Evolutionary conservation across 371 early-diverging fungal genomes (phyloP).

Genomic region (Zopfochytrium polystomum): DNA sequence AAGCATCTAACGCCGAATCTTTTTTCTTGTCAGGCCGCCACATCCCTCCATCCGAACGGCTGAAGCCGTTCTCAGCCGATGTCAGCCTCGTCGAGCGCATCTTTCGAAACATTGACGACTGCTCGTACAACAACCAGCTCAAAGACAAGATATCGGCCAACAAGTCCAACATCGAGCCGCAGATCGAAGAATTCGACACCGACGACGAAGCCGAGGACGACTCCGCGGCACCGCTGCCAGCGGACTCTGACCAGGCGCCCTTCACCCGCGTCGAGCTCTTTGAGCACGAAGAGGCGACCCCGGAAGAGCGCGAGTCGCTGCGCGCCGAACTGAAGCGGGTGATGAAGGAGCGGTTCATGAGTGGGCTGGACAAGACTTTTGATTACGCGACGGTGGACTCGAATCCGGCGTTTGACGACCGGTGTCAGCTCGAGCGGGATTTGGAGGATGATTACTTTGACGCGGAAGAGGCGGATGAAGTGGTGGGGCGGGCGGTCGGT

Average conservation of each 20-base stretch:
- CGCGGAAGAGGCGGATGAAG: constrained; percentile 10
- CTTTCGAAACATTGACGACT: constrained; percentile 21
- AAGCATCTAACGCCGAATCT: no score
- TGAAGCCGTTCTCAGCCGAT: constrained; percentile 6
- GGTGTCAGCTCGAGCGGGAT: constrained; percentile 11
- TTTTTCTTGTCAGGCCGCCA: constrained; percentile 7
- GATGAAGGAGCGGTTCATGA: constrained; percentile 28
- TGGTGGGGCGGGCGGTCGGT: not conserved
- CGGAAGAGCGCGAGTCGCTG: constrained; percentile 12
- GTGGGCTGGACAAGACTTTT: constrained; percentile 18
- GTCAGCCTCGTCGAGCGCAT: constrained; percentile 26
- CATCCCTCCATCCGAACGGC: constrained; percentile 14
- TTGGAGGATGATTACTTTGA: constrained; percentile 33
- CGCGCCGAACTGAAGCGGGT: constrained; percentile 18
- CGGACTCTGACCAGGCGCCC: not conserved
- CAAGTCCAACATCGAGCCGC: constrained; percentile 8
- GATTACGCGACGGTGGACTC: constrained; percentile 22
- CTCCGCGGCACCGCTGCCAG: not conserved
- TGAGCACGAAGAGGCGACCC: not conserved
- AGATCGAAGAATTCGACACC: constrained; percentile 23
- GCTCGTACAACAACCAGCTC: constrained; percentile 1
- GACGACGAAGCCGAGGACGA: constrained; percentile 27
- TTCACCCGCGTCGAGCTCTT: not conserved
- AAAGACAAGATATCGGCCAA: not conserved
- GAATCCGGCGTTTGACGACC: constrained; percentile 26